A percentile compares a stretch with the other conserved stretches of the same genome.
Evolutionary conservation across 2,329 filamentous ascomycete genomes (phyloP).

Genomic region (Fusarium solani-melongenae): DNA sequence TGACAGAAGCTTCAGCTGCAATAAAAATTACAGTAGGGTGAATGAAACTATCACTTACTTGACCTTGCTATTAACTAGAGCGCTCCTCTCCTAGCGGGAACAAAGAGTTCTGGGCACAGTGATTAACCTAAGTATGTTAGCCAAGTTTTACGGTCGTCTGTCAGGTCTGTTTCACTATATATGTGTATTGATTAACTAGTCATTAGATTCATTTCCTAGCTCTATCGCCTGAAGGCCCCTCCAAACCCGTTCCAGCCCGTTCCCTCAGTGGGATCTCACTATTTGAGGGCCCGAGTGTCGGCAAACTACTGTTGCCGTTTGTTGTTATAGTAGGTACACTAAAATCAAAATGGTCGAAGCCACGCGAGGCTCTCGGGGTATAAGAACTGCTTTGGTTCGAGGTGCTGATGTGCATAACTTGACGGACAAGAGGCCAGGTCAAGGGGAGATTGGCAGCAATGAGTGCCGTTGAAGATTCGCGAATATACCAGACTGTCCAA

Average conservation of each 20-base stretch:
- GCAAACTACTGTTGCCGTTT: not conserved
- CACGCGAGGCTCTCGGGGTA: not conserved
- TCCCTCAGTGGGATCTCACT: not conserved
- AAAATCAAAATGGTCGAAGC: not conserved
- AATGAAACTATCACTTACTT: not conserved
- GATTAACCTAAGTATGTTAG: not conserved
- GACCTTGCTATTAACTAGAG: not conserved
- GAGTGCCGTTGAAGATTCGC: conserved; percentile 3
- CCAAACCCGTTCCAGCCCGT: not conserved
- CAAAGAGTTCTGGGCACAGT: not conserved
- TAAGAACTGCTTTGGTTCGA: not conserved
- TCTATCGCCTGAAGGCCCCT: not conserved
- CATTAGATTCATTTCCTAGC: not conserved
- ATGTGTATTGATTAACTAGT: not conserved
- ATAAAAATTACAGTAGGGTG: not conserved
- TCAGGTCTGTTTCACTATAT: not conserved
- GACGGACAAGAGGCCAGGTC: conserved; percentile 4
- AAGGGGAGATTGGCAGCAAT: conserved; percentile 5
- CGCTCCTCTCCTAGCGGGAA: not conserved
- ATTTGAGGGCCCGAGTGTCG: not conserved
- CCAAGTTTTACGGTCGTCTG: not conserved
- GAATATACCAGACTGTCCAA: conserved; percentile 5
- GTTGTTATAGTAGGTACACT: not conserved
- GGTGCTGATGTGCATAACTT: not conserved
- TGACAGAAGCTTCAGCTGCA: not conserved